Conservation (phyloP, 169 alveolate genomes). For the Plasmodium coatneyi region DNA sequence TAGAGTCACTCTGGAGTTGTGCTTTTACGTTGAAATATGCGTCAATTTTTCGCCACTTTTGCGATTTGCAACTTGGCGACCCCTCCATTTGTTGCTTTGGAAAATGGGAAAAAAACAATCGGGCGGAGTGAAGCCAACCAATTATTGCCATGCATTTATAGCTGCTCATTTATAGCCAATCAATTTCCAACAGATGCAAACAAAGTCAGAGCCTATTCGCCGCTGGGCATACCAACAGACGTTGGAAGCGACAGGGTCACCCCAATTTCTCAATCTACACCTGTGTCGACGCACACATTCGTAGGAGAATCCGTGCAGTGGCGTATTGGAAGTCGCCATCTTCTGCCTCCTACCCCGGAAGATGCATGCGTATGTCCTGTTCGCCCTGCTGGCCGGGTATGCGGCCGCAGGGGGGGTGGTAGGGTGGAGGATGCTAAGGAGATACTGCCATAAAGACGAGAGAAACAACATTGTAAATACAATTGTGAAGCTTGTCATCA, state of each 20-base stretch:
- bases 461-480: background rate
- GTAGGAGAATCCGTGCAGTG: background rate
- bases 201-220: background rate
- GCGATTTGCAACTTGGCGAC: background rate
- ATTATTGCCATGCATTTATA: background rate
- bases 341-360: background rate
- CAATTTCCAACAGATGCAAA: background rate
- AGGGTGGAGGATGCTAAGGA: constrained; percentile 3
- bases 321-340: background rate
- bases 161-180: background rate
- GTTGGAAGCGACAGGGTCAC: background rate
- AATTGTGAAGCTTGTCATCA: constrained; percentile 13
- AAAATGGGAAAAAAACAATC: background rate
- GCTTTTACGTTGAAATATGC: background rate
- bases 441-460: constrained; percentile 39
- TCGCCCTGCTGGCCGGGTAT: constrained; percentile 8
- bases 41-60: background rate
- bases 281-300: background rate
- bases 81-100: background rate
- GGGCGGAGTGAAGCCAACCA: background rate
- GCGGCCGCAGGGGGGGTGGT: background rate
- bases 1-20: background rate
- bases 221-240: background rate
- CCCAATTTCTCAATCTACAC: background rate
- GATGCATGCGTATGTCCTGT: constrained; percentile 27